Percentiles rank a stretch among this genome's conserved stretches.
phyloP scores from a whole-genome alignment of 129 eudicot species.

The Flaveria ramosissima region DNA sequence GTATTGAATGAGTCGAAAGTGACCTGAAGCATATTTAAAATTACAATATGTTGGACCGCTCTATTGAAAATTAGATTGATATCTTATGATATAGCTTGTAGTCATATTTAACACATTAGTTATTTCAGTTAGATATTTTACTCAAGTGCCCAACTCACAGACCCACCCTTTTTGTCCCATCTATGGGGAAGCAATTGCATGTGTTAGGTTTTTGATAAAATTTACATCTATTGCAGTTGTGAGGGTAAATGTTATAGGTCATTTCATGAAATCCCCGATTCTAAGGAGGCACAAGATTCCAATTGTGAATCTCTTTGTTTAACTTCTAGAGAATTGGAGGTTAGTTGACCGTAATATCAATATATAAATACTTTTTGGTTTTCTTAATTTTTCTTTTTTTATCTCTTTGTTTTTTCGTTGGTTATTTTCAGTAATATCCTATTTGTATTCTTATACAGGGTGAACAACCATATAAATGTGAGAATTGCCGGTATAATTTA shows the following conservation, averaged over 20 bases:
- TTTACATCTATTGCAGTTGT: constrained; percentile 46
- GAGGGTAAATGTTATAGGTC: constrained; percentile 83
- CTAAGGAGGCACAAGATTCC: constrained; percentile 31
- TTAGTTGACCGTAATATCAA: constrained; percentile 24
- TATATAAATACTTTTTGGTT: constrained; percentile 11
- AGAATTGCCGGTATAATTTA: constrained; percentile 23
- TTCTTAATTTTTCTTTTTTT: not conserved
- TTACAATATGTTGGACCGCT: not conserved
- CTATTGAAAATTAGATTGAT: not conserved
- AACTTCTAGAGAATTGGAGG: constrained; percentile 14
- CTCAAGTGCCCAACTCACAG: not conserved
- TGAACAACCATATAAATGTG: constrained; percentile 35
- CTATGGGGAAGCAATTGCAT: constrained; percentile 17
- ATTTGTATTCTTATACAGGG: constrained; percentile 43
- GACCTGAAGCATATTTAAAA: not conserved
- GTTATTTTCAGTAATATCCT: not conserved
- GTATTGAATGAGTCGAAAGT: not conserved
- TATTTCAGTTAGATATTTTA: not conserved
- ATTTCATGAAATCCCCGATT: constrained; percentile 59
- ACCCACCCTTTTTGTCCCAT: not conserved
- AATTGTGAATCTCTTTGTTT: too few relatives aligned
- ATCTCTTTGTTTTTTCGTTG: not conserved
- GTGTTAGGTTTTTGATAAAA: constrained; percentile 6
- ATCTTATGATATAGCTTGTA: not conserved
- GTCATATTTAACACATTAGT: too few relatives aligned